A percentile compares a stretch with the other conserved stretches of the same genome.
These are phyloP conservation scores for Moesziomyces antarcticus DNA, from an alignment of 1,284 basidiomycete genomes.

Conservation along the genomic window DNA sequence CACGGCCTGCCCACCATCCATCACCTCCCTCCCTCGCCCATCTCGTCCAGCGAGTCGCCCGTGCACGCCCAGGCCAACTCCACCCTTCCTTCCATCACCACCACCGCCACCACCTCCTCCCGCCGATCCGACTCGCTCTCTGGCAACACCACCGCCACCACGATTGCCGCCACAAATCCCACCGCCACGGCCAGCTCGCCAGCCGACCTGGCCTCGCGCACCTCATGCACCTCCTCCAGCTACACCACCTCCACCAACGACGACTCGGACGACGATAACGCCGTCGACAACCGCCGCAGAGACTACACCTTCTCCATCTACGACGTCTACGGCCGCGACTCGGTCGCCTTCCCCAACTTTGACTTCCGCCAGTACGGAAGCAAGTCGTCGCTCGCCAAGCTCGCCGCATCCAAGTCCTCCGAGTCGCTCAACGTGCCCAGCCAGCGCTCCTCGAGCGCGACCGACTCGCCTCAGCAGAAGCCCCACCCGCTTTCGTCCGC, in stretches of 20 bases:
- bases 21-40: constrained; percentile 57
- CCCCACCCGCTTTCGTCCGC: constrained; percentile 6
- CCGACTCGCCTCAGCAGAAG: constrained; percentile 28
- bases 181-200: constrained; percentile 10
- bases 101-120: constrained; percentile 27
- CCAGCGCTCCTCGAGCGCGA: constrained; percentile 23
- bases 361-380: constrained; percentile 47
- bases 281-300: constrained; percentile 26
- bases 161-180: constrained; percentile 7
- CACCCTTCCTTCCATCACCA: constrained; percentile 27
- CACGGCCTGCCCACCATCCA: constrained; percentile 28
- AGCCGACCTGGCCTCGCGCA: constrained; percentile 21
- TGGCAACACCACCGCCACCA: constrained; percentile 11
- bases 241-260: constrained; percentile 52
- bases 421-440: constrained; percentile 39
- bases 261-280: constrained; percentile 55
- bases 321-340: constrained; percentile 64
- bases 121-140: constrained; percentile 18
- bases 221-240: constrained; percentile 44
- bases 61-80: constrained; percentile 14
- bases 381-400: constrained; percentile 39
- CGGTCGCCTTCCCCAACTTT: constrained; percentile 64
- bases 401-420: constrained; percentile 35
- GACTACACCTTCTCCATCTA: constrained; percentile 64
- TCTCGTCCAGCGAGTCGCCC: constrained; percentile 56